phyloP scores from a whole-genome alignment of 352 stramenopile genomes.

The Globisporangium megalacanthum region DNA sequence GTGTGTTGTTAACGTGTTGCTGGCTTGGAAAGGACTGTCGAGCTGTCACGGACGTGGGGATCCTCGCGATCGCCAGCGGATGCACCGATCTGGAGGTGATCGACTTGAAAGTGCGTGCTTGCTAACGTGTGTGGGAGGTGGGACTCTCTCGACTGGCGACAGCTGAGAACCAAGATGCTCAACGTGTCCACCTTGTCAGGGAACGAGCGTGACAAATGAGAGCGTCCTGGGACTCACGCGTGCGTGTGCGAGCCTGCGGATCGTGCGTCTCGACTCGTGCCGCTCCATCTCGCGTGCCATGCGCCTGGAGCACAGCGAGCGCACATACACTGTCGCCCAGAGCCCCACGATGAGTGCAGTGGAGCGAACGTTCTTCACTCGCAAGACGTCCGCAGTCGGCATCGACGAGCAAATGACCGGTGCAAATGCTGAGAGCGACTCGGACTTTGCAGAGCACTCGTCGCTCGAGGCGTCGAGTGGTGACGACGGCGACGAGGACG shows the following conservation, averaged over 20 bases:
- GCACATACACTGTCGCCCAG: conserved; percentile 13
- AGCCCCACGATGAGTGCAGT: conserved; percentile 21
- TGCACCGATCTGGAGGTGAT: conserved; percentile 42
- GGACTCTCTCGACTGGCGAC: not conserved
- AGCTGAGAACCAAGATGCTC: too few species aligned
- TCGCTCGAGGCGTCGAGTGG: not conserved
- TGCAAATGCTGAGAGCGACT: conserved; percentile 19
- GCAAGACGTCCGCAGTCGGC: conserved; percentile 33
- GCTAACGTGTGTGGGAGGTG: not conserved
- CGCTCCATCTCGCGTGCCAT: conserved; percentile 51
- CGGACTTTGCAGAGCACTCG: conserved; percentile 10
- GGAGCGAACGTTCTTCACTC: conserved; percentile 29
- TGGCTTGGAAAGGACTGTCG: conserved; percentile 37
- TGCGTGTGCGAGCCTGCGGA: conserved; percentile 29
- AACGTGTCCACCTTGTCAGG: conserved; percentile 16
- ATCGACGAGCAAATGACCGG: conserved; percentile 22
- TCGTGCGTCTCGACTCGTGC: conserved; percentile 69
- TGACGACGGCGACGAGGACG: not conserved
- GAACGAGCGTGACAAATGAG: conserved; percentile 42
- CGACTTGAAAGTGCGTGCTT: conserved; percentile 47
- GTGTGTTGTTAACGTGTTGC: not conserved
- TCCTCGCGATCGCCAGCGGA: conserved; percentile 27
- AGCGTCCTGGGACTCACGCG: conserved; percentile 36
- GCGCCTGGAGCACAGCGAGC: conserved; percentile 33
- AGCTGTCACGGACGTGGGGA: conserved; percentile 35